Evolutionary conservation across 176 grass and related monocot species (phyloP).

Genomic region (Avena eriantha): DNA sequence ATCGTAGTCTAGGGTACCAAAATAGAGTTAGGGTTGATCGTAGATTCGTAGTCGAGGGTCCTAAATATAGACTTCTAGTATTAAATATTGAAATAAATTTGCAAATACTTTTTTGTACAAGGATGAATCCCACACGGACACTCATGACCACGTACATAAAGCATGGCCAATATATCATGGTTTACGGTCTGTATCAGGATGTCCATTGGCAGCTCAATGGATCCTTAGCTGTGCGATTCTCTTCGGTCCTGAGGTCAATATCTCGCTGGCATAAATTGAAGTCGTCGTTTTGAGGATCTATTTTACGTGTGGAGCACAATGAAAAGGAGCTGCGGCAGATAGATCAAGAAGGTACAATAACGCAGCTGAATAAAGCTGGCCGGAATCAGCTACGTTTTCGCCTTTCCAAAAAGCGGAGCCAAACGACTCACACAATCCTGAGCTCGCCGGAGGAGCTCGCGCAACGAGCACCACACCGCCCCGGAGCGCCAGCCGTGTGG

Average conservation of each 20-base stretch:
- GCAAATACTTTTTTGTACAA: neutral
- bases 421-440: neutral
- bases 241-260: neutral
- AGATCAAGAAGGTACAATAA: neutral
- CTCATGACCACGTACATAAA: neutral
- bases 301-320: conserved; percentile 1
- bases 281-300: neutral
- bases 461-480: neutral
- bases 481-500: neutral
- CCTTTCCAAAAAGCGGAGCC: neutral
- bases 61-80: no score
- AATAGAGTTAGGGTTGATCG: no score
- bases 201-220: neutral
- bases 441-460: conserved; percentile 2
- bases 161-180: neutral
- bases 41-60: no score
- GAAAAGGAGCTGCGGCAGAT: conserved; percentile 2
- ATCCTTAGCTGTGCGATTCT: neutral
- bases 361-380: neutral
- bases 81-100: no score
- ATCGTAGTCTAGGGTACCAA: no score
- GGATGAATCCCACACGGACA: neutral
- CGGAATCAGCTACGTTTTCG: neutral
- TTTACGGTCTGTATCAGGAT: neutral
- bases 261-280: neutral